Evolutionary conservation across 129 eudicot species (phyloP), one percentile per base, ranked within the genome.

Genomic region (Pulicaria dysenterica): DNA sequence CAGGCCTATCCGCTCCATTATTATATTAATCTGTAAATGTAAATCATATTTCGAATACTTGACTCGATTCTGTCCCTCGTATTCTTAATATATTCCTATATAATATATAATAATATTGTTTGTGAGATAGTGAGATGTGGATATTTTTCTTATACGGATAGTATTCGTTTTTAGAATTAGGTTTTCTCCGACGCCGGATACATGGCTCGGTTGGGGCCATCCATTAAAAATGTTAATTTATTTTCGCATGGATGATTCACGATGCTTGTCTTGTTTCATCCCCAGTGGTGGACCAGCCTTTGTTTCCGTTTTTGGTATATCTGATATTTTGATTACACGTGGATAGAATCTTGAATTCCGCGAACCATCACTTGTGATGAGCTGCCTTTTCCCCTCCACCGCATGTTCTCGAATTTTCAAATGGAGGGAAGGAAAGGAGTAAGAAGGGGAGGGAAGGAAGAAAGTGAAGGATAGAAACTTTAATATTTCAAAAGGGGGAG

Each of bases 321-420:
- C 16, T 37, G 31, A 40, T 39, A 24, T 24, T 61, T 37, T n/a
- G 45, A 13, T 55, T 67, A 67, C 80, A 76, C 80, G 80, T 76
- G 17, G 42, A 0, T 43, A 13, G 9, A 11, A 45, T 0, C 40
- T 64, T 64, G 44, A 51, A 51, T 74, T 51, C 5, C 14, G 0
- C 14, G 16, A 37, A 50, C 42, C 59, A 48, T 12, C 50, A 8
- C 48, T 17, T 17, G 42, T n/a, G 34, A 58, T 36, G 13, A 24
- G 31, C 31, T n/a, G n/a, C n/a, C n/a, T n/a, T n/a, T n/a, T n/a
- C n/a, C n/a, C n/a, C n/a, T n/a, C n/a, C n/a, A n/a, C n/a, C n/a
- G n/a, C n/a, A n/a, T n/a, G n/a, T n/a, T n/a, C n/a, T n/a, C n/a
- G n/a, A n/a, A n/a, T n/a, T n/a, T n/a, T n/a, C n/a, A n/a, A n/a